Base-by-base conservation (phyloP, 1,139 yeast genomes). In the Candida buenavistaensis region DNA sequence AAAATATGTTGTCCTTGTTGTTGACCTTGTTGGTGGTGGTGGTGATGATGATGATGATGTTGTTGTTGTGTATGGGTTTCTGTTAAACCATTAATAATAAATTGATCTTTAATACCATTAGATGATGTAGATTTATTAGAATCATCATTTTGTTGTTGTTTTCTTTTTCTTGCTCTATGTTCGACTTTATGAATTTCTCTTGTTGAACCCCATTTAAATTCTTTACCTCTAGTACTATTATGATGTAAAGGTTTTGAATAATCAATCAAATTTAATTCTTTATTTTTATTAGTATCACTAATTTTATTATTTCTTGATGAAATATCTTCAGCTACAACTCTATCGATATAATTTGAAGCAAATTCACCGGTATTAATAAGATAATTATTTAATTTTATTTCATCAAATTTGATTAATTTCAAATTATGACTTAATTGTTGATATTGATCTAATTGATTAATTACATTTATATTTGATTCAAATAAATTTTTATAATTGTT, bases 281-380 rank as follows among this genome's bases (percentile, higher is more conserved):
- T 46, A 27, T 38, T 44, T 26, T 46, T 46, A 29, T 46, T 46
- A 7, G 51, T 45, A 23, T 46, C 51, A 35, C 47, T 42, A 27
- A 47, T 47, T 23, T 43, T 45, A 32, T 47, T 47, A 25, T 44
- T 42, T 32, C 57, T 41, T 29, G 66, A 46, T 28, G 57, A 51
- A 29, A 64, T 48, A 45, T 67, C 62, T 45, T 65, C 68, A 30
- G 67, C 57, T 30, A 65, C 59, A 36, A 58, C 59, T 35, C 70
- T 51, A 37, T 67, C 68, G 28, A 65, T 48, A 47, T 62, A 58
- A 46, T 64, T 61, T 35, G 57, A 44, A 11, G 68, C 50, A 30
- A 63, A 43, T 23, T 55, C 57, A 32, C 53, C 50, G 13, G 65
- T 52, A 22, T 51, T 50, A 20, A 51, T 40, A 42, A 64, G 52